Evolutionary conservation across 2,329 filamentous ascomycete genomes (phyloP).

Genomic region (Paecilomyces variotii): DNA sequence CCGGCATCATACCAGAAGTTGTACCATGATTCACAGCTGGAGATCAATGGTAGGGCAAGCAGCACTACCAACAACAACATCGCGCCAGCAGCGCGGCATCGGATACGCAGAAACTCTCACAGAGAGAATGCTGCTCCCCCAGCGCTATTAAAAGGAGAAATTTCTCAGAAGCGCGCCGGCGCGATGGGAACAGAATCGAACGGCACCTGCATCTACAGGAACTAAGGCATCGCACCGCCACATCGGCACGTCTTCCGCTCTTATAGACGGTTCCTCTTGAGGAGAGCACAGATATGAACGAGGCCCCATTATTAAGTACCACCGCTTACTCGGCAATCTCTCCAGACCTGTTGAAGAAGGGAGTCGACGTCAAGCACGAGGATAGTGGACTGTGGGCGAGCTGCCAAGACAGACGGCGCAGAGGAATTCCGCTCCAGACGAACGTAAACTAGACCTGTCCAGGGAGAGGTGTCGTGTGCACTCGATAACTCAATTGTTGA

Average conservation of each 20-base stretch:
- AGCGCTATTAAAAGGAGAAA: background rate
- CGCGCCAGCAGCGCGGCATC: background rate
- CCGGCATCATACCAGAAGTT: constrained; percentile 10
- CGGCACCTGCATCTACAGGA: background rate
- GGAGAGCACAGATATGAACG: background rate
- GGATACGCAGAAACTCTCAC: background rate
- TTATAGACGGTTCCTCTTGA: background rate
- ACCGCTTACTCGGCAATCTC: background rate
- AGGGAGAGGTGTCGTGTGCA: background rate
- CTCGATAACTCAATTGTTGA: background rate
- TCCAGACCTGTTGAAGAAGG: background rate
- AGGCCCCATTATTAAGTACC: background rate
- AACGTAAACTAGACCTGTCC: background rate
- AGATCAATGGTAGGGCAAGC: background rate
- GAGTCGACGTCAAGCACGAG: background rate
- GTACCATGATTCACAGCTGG: constrained; percentile 6
- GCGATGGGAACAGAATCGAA: background rate
- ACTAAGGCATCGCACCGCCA: background rate
- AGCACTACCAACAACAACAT: background rate
- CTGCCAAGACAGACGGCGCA: background rate
- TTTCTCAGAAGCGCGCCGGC: background rate
- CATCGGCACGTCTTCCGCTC: background rate
- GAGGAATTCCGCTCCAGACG: background rate
- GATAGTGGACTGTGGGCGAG: background rate
- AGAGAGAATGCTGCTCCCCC: background rate